Conservation (phyloP, 495 filamentous ascomycete species). For the Penicillium parvum region DNA sequence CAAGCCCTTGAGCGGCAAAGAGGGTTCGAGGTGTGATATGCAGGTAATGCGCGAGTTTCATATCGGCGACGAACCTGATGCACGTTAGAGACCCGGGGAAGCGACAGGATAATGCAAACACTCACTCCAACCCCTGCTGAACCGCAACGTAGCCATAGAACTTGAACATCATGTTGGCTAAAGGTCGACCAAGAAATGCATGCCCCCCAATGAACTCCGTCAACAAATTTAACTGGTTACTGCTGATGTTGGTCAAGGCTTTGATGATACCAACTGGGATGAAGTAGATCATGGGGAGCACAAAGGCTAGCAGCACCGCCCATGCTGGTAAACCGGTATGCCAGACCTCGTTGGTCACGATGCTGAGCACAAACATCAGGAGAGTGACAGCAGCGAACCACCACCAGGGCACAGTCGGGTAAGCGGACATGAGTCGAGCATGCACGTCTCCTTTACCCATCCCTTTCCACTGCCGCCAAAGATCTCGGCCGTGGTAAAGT, state of each 20-base stretch:
- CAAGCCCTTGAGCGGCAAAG: slow-evolving; percentile 64
- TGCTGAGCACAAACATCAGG: slow-evolving; percentile 54
- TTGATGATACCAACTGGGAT: slow-evolving; percentile 51
- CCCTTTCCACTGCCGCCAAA: slow-evolving; percentile 57
- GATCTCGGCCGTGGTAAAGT: slow-evolving; percentile 59
- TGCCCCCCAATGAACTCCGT: slow-evolving; percentile 72
- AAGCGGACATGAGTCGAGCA: slow-evolving; percentile 35
- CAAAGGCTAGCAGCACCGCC: slow-evolving; percentile 59
- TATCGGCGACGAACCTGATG: slow-evolving; percentile 61
- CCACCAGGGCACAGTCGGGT: slow-evolving; percentile 41
- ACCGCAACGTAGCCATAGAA: slow-evolving; percentile 71
- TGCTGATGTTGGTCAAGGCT: slow-evolving; percentile 64
- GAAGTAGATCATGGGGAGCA: slow-evolving; percentile 40
- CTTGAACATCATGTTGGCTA: slow-evolving; percentile 73
- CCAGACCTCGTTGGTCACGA: slow-evolving; percentile 60
- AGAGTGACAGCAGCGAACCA: slow-evolving; percentile 37
- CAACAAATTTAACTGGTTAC: slow-evolving; percentile 60
- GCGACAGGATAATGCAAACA: slow-evolving; percentile 23
- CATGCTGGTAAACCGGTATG: slow-evolving; percentile 63
- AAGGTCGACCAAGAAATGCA: slow-evolving; percentile 60
- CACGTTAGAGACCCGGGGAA: slow-evolving; percentile 10
- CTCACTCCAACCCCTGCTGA: slow-evolving; percentile 44
- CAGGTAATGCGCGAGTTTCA: slow-evolving; percentile 77
- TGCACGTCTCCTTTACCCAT: slow-evolving; percentile 53
- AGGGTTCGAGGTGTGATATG: slow-evolving; percentile 67